A percentile compares a stretch with the other conserved stretches of the same genome.
Conservation (phyloP, 768 basidiomycete genomes). For the Phlegmacium glaucopus region DNA sequence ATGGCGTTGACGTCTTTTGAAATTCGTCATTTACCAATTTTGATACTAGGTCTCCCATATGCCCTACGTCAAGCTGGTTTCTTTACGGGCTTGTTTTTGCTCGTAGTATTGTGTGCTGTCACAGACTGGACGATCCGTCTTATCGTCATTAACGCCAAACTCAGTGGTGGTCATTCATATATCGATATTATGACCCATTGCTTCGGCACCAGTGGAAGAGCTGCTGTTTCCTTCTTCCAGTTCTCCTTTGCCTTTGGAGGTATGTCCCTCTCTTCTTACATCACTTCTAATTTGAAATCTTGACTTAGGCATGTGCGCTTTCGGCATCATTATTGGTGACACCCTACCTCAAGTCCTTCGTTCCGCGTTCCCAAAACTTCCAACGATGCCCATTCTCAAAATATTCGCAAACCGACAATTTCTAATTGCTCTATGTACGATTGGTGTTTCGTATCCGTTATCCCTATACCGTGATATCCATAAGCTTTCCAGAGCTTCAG, state of each 20-base stretch:
- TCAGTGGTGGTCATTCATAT: slow-evolving; percentile 89
- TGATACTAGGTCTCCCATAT: slow-evolving; percentile 76
- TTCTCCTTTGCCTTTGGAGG: slow-evolving; percentile 98
- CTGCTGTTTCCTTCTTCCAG: slow-evolving; percentile 94
- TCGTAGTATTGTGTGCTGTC: slow-evolving; percentile 73
- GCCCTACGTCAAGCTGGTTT: slow-evolving; percentile 95
- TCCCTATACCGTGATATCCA: slow-evolving; percentile 97
- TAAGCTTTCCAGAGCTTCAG: slow-evolving; percentile 90
- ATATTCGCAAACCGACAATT: slow-evolving; percentile 85
- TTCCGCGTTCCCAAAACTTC: slow-evolving; percentile 71
- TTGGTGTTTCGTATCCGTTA: slow-evolving; percentile 89
- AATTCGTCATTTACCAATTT: slow-evolving; percentile 6
- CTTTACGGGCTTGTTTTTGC: slow-evolving; percentile 78
- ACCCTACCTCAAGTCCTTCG: slow-evolving; percentile 94
- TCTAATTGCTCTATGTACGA: slow-evolving; percentile 83
- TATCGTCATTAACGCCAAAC: slow-evolving; percentile 93
- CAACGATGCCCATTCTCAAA: slow-evolving; percentile 67
- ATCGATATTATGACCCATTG: slow-evolving; percentile 93
- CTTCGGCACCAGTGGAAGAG: slow-evolving; percentile 88
- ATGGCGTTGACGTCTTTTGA: background rate
- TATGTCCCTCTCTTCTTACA: slow-evolving; percentile 25
- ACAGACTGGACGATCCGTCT: slow-evolving; percentile 99
- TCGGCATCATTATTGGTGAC: slow-evolving; percentile 97
- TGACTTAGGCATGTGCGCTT: slow-evolving; percentile 87
- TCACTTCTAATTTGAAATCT: background rate